Percentiles rank a stretch among this genome's conserved stretches.
phyloP scores from a whole-genome alignment of 768 basidiomycete species.

The Stropharia rugosoannulata region DNA sequence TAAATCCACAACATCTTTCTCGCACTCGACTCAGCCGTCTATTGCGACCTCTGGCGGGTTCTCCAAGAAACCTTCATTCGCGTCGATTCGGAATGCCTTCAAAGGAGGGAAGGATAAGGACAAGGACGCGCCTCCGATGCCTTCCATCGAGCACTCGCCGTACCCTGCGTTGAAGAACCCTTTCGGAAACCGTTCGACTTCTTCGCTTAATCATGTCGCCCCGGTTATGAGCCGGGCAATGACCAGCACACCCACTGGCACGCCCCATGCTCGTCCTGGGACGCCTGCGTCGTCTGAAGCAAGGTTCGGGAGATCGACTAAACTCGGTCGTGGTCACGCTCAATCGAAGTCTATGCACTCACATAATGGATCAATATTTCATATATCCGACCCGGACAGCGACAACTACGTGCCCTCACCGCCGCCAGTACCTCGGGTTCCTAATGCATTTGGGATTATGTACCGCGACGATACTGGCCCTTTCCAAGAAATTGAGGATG shows the following conservation, averaged over 20 bases:
- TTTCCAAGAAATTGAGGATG: conserved; percentile 57
- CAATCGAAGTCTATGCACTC: conserved; percentile 76
- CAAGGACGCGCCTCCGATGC: conserved; percentile 74
- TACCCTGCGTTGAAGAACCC: conserved; percentile 79
- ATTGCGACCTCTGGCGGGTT: conserved; percentile 60
- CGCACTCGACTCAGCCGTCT: conserved; percentile 72
- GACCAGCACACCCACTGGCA: conserved; percentile 34
- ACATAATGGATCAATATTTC: conserved; percentile 71
- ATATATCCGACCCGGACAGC: conserved; percentile 69
- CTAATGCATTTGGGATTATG: conserved; percentile 51
- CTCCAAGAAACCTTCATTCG: conserved; percentile 81
- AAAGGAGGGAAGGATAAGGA: conserved; percentile 57
- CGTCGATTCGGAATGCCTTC: conserved; percentile 85
- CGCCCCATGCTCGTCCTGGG: conserved; percentile 57
- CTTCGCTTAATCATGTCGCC: conserved; percentile 61
- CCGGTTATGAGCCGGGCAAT: conserved; percentile 32
- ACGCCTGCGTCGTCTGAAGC: conserved; percentile 34
- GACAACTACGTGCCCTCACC: conserved; percentile 66
- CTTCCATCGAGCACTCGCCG: conserved; percentile 61
- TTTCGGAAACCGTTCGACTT: conserved; percentile 73
- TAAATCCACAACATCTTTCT: conserved; percentile 54
- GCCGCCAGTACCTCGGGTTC: conserved; percentile 79
- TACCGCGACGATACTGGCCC: conserved; percentile 52
- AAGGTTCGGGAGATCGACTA: conserved; percentile 43
- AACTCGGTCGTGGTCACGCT: conserved; percentile 52